These are phyloP conservation scores for Aspergillus costaricaensis DNA, from an alignment of 2,329 filamentous ascomycete species.

Conservation along the genomic window DNA sequence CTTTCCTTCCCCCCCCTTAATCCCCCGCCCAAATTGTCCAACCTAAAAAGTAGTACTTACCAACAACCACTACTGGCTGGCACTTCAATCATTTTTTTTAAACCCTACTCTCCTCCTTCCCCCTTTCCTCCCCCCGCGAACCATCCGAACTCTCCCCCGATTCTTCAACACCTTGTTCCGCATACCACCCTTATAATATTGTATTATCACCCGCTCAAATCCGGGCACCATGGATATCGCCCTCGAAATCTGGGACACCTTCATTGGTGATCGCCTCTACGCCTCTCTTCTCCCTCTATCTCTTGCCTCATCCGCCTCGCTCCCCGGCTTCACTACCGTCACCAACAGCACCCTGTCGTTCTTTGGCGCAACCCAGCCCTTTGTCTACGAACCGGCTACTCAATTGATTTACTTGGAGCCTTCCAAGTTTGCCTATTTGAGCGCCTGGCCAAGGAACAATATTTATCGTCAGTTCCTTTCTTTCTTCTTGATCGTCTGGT, in stretches of 20 bases:
- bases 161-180: neutral
- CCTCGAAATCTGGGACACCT: conserved; percentile 81
- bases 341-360: conserved; percentile 59
- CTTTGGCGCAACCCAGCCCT: conserved; percentile 51
- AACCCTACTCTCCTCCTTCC: neutral
- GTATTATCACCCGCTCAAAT: neutral
- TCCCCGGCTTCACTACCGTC: conserved; percentile 54
- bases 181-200: neutral
- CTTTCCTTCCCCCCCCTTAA: neutral
- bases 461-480: conserved; percentile 71
- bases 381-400: conserved; percentile 69
- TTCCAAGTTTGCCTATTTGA: conserved; percentile 75
- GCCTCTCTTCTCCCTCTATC: conserved; percentile 67
- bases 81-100: neutral
- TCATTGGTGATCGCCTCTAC: conserved; percentile 77
- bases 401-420: conserved; percentile 70
- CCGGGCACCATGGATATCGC: conserved; percentile 76
- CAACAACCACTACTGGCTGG: neutral
- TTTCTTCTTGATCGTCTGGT: conserved; percentile 87
- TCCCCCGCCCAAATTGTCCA: too few species aligned
- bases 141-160: neutral
- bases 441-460: conserved; percentile 75
- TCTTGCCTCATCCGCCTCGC: conserved; percentile 55
- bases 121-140: neutral
- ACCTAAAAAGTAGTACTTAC: too few species aligned